phyloP scores from a whole-genome alignment of 1,284 basidiomycete species.

The Microbotryum silenes-acaulis region DNA sequence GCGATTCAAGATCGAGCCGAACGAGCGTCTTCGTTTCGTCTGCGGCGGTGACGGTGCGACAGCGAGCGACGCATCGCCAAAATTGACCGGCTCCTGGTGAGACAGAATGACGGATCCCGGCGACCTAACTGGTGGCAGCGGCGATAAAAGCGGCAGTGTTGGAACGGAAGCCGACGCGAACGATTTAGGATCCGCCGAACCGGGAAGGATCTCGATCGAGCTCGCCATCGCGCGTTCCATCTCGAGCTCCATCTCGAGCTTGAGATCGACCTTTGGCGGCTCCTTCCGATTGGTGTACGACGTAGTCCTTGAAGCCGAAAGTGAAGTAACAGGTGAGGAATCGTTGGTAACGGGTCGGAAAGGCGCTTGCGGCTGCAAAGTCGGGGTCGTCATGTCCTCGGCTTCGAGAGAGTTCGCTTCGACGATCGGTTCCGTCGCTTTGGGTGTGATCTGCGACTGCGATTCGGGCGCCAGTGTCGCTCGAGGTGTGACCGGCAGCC shows the following conservation, averaged over 20 bases:
- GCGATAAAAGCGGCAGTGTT: no score
- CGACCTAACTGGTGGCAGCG: no score
- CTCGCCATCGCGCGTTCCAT: slow-evolving; percentile 10
- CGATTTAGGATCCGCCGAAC: neutral
- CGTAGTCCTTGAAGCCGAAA: no score
- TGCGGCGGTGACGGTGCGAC: neutral
- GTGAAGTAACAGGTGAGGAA: no score
- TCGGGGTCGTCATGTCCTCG: no score
- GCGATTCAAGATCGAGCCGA: no score
- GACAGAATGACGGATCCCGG: neutral
- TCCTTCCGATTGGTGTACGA: slow-evolving; percentile 8
- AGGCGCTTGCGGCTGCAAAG: no score
- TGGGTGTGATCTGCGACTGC: neutral
- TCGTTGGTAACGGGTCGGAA: no score
- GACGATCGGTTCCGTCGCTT: neutral
- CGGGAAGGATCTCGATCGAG: neutral
- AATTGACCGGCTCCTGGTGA: neutral
- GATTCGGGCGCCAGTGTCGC: neutral
- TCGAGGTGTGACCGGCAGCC: neutral
- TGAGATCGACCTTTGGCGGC: slow-evolving; percentile 18
- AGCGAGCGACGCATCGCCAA: neutral
- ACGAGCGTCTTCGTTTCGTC: neutral
- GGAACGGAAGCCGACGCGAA: neutral
- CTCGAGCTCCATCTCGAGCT: slow-evolving; percentile 17
- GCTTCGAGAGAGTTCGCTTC: no score